Conservation (phyloP, 305 asterid genomes). For the Fraxinus nigra region DNA sequence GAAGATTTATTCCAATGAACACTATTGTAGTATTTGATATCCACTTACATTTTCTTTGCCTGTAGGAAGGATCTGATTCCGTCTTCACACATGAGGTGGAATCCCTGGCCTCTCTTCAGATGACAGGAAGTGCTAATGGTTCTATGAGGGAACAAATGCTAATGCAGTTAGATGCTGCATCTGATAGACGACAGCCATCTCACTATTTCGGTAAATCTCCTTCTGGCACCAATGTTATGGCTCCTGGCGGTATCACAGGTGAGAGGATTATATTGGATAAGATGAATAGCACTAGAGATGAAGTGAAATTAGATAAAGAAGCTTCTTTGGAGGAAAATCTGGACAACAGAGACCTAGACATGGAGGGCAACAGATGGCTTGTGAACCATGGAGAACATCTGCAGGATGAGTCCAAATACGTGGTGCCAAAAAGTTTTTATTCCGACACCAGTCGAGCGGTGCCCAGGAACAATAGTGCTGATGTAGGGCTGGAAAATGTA, state of each 20-base stretch:
- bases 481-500: constrained; percentile 35
- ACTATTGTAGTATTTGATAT: constrained; percentile 21
- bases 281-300: constrained; percentile 26
- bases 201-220: constrained; percentile 25
- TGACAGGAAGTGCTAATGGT: constrained; percentile 18
- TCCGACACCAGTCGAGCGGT: constrained; percentile 28
- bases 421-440: constrained; percentile 27
- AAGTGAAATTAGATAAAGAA: constrained; percentile 25
- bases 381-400: constrained; percentile 25
- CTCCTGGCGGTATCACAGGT: constrained; percentile 28
- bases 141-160: constrained; percentile 34
- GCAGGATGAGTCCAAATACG: constrained; percentile 19
- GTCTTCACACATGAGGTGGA: constrained; percentile 26
- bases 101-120: constrained; percentile 24
- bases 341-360: constrained; percentile 32
- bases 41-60: constrained; percentile 12
- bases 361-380: constrained; percentile 31
- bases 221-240: constrained; percentile 21
- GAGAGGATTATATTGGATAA: constrained; percentile 32
- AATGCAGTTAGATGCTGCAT: constrained; percentile 31
- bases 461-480: constrained; percentile 26
- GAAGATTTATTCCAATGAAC: neutral
- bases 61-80: constrained; percentile 47
- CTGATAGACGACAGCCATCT: constrained; percentile 32
- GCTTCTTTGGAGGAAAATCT: constrained; percentile 30